Evolutionary conservation across 1,284 basidiomycete species (phyloP).

Genomic region (Ustilago trichophora): DNA sequence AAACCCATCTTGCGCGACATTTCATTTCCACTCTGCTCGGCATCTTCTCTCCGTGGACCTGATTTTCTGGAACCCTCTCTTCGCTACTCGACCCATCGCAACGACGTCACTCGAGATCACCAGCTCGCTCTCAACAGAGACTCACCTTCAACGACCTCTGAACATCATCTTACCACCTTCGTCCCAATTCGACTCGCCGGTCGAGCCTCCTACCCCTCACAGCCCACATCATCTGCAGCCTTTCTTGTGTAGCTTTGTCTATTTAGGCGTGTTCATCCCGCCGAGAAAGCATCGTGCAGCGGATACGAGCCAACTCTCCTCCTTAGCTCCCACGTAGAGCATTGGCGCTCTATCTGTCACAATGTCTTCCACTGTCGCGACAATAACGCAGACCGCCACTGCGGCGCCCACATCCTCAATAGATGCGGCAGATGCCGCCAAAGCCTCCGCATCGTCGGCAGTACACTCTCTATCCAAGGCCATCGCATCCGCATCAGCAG

Average conservation of each 20-base stretch:
- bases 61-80: too few relatives aligned
- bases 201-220: not conserved
- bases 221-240: not conserved
- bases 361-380: constrained; percentile 39
- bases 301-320: too few relatives aligned
- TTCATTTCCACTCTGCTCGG: constrained; percentile 12
- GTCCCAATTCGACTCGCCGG: constrained; percentile 29
- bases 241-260: too few relatives aligned
- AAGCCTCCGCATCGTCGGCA: constrained; percentile 46
- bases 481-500: constrained; percentile 55
- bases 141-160: too few relatives aligned
- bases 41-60: not conserved
- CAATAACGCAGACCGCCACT: constrained; percentile 23
- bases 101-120: too few relatives aligned
- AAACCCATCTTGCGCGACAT: constrained; percentile 21
- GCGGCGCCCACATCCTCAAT: constrained; percentile 16
- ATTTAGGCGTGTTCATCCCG: too few relatives aligned
- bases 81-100: too few relatives aligned
- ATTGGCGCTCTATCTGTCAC: not conserved
- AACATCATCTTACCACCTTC: too few relatives aligned
- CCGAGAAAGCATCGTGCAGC: too few relatives aligned
- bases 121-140: too few relatives aligned
- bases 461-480: constrained; percentile 48
- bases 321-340: not conserved
- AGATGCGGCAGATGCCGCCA: constrained; percentile 32